Percentiles rank a stretch among this genome's conserved stretches.
These are phyloP conservation scores for Trichoderma hamatum DNA, from an alignment of 2,329 filamentous ascomycete genomes.

Conservation along the genomic window DNA sequence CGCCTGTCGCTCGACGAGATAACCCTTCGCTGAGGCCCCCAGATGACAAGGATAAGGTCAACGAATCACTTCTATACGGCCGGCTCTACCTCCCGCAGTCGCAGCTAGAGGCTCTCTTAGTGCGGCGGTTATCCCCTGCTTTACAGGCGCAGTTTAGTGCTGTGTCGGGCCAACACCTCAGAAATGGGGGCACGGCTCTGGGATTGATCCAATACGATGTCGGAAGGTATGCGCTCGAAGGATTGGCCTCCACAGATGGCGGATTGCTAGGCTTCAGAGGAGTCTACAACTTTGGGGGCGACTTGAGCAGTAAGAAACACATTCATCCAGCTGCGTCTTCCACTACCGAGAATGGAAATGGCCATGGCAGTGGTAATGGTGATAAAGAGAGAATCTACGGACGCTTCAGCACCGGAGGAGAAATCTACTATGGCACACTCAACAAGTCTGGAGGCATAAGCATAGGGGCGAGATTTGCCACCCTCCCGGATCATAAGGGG, in stretches of 20 bases:
- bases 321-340: not conserved
- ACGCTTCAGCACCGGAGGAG: slow-evolving; percentile 86
- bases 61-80: slow-evolving; percentile 70
- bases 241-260: slow-evolving; percentile 89
- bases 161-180: slow-evolving; percentile 71
- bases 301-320: slow-evolving; percentile 47
- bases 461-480: slow-evolving; percentile 85
- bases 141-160: slow-evolving; percentile 79
- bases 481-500: slow-evolving; percentile 75
- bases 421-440: slow-evolving; percentile 92
- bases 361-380: slow-evolving; percentile 33
- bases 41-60: slow-evolving; percentile 37
- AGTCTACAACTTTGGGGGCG: slow-evolving; percentile 90
- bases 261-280: slow-evolving; percentile 84
- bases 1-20: slow-evolving; percentile 55
- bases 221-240: slow-evolving; percentile 86
- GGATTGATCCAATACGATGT: slow-evolving; percentile 79
- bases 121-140: slow-evolving; percentile 75
- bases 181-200: slow-evolving; percentile 75
- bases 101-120: slow-evolving; percentile 81
- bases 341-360: slow-evolving; percentile 31
- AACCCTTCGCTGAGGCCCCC: slow-evolving; percentile 29
- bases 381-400: slow-evolving; percentile 69
- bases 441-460: slow-evolving; percentile 95
- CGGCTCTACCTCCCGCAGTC: slow-evolving; percentile 82